Evolutionary conservation across 768 basidiomycete genomes (phyloP), one percentile per base, ranked within the genome.

Genomic region (Suillus luteus): DNA sequence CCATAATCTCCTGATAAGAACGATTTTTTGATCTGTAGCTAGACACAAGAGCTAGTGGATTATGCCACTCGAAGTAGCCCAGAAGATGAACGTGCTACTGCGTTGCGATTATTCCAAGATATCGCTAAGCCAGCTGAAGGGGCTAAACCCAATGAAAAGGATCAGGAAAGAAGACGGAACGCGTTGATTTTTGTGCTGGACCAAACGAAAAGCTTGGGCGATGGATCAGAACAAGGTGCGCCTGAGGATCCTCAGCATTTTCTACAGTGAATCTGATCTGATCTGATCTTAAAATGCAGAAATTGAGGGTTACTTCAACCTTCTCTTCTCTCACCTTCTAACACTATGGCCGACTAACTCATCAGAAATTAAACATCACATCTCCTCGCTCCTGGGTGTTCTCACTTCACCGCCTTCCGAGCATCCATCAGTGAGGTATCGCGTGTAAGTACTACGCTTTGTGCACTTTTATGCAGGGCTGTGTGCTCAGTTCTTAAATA

Each of bases 241-340:
- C 73, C 52, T 9, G 9, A 8, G 14, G 24, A 19, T 31, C 24
- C 24, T 17, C 17, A 41, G 57, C 9, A 58, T 58, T 51, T 12
- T 27, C 35, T 12, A 33, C 22, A 41, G 63, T 60, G 37, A 38
- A 27, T n/a, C n/a, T 60, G 2, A 27, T n/a, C n/a, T n/a, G 44
- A n/a, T 59, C 37, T 24, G 17, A 22, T 66, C 43, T 43, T 70
- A 6, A 70, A 46, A 37, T 37, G 27, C 72, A 91, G 90, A 95
- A 77, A 86, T 87, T 66, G 92, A 94, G 77, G 93, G 93, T 22
- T 94, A 93, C 75, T 94, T 93, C 82, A 93, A 93, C 75, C 82
- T 94, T 40, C 72, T 94, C 49, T 89, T 85, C 70, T 84, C 92
- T 3, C 91, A 93, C 77, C 71, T 93, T 44, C 82, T 91, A 66